These are phyloP conservation scores for Piper longum DNA, from an alignment of 164 flowering plant genomes.

Conservation along the genomic window DNA sequence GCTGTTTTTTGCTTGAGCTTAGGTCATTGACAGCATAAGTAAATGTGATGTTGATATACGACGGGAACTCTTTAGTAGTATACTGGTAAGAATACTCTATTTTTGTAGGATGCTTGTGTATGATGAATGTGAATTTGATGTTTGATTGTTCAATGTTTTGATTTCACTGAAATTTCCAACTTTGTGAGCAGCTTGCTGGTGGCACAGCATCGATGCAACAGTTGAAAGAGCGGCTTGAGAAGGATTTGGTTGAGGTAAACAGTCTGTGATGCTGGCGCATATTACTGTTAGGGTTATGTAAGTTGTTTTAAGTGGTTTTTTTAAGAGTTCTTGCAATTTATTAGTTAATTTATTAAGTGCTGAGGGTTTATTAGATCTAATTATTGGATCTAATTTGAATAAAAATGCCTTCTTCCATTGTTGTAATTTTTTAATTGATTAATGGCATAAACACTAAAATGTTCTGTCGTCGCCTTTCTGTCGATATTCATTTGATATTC, in stretches of 20 bases:
- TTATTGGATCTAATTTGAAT: no score
- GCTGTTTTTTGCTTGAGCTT: neutral
- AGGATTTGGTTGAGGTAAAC: slow-evolving; percentile 78
- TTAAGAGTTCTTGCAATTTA: no score
- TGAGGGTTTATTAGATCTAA: no score
- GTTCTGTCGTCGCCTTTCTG: no score
- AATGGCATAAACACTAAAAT: no score
- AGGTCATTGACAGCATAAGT: slow-evolving; percentile 91
- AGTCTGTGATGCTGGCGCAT: neutral
- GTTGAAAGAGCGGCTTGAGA: slow-evolving; percentile 91
- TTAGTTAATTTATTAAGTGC: no score
- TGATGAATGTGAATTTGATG: neutral
- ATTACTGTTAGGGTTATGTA: neutral
- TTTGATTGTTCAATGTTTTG: neutral
- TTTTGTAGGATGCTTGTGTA: neutral
- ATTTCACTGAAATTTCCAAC: neutral
- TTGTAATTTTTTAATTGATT: no score
- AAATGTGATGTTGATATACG: slow-evolving; percentile 95
- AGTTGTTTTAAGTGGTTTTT: neutral
- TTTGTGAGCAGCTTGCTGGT: slow-evolving; percentile 62
- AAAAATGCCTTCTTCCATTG: no score
- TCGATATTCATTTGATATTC: no score
- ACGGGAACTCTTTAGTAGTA: slow-evolving; percentile 78
- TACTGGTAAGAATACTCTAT: slow-evolving; percentile 43
- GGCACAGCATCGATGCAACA: slow-evolving; percentile 98